Conservation (phyloP, 441 rosid species). For the Erodium moschatum region DNA sequence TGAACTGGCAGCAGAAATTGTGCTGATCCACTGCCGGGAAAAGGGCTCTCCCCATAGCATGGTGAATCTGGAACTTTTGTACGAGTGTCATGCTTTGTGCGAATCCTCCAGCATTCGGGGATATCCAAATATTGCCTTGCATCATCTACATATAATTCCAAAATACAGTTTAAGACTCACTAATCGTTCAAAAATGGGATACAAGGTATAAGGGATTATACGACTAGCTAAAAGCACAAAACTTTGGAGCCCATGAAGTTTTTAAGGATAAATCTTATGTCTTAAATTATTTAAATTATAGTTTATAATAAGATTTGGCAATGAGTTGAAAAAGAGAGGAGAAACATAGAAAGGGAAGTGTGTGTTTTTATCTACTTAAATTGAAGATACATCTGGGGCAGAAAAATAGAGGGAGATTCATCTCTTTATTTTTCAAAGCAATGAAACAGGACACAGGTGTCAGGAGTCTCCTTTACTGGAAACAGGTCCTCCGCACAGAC, state of each 20-base stretch:
- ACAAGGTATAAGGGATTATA: neutral
- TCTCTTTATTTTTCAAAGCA: no score
- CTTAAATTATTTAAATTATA: neutral
- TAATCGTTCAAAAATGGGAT: no score
- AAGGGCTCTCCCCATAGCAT: conserved; percentile 18
- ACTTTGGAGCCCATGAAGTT: neutral
- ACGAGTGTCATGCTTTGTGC: conserved; percentile 51
- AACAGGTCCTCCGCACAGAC: no score
- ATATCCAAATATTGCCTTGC: conserved; percentile 65
- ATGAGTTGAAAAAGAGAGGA: neutral
- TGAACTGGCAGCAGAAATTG: conserved; percentile 35
- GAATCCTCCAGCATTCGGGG: conserved; percentile 38
- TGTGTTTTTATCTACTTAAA: neutral
- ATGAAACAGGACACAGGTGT: no score
- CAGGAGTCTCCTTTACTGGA: no score
- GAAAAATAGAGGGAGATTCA: no score
- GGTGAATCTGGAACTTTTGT: conserved; percentile 43
- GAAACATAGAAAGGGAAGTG: neutral
- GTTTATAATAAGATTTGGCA: neutral
- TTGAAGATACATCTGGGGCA: neutral
- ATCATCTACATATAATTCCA: conserved; percentile 44
- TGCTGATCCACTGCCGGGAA: conserved; percentile 27
- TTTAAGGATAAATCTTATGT: neutral
- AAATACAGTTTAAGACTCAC: neutral
- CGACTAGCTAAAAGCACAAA: neutral